A percentile compares a stretch with the other conserved stretches of the same genome.
Evolutionary conservation across 306 rosid genomes (phyloP).

Genomic region (Vigna hirtella): DNA sequence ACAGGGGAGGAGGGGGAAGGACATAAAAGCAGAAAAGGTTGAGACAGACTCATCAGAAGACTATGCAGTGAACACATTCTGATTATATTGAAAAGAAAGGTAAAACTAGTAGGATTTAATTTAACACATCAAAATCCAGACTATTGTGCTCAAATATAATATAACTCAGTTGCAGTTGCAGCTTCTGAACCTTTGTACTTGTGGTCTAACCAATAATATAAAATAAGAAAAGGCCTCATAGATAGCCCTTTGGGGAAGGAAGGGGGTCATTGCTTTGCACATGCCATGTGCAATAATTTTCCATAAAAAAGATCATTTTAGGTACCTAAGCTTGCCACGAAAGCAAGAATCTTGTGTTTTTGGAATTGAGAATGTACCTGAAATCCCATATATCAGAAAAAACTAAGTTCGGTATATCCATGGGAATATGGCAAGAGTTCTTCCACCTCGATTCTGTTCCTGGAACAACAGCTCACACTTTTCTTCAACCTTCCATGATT

Average conservation of each 20-base stretch:
- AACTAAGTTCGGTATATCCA: slow-evolving; percentile 95
- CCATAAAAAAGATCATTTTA: background rate
- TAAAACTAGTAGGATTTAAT: slow-evolving; percentile 23
- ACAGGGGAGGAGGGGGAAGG: slow-evolving; percentile 17
- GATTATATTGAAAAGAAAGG: slow-evolving; percentile 39
- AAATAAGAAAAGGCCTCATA: slow-evolving; percentile 6
- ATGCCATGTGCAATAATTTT: background rate
- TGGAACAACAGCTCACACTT: slow-evolving; percentile 83
- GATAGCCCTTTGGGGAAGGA: background rate
- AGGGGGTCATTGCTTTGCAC: background rate
- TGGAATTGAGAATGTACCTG: slow-evolving; percentile 48
- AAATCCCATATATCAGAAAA: slow-evolving; percentile 66
- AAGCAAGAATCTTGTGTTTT: slow-evolving; percentile 30
- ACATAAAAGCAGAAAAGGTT: slow-evolving; percentile 37
- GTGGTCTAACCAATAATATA: slow-evolving; percentile 25
- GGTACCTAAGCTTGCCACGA: slow-evolving; percentile 20
- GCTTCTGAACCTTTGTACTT: slow-evolving; percentile 41
- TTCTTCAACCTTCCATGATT: slow-evolving; percentile 82
- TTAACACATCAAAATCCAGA: slow-evolving; percentile 29
- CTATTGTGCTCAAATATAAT: slow-evolving; percentile 13
- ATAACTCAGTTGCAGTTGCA: slow-evolving; percentile 1
- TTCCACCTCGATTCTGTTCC: slow-evolving; percentile 85
- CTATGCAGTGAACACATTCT: slow-evolving; percentile 46
- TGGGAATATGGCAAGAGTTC: slow-evolving; percentile 89
- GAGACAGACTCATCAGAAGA: slow-evolving; percentile 34